A percentile compares a stretch with the other conserved stretches of the same genome.
Evolutionary conservation across 768 basidiomycete species (phyloP).

Genomic region (Russula griseocarnosa): DNA sequence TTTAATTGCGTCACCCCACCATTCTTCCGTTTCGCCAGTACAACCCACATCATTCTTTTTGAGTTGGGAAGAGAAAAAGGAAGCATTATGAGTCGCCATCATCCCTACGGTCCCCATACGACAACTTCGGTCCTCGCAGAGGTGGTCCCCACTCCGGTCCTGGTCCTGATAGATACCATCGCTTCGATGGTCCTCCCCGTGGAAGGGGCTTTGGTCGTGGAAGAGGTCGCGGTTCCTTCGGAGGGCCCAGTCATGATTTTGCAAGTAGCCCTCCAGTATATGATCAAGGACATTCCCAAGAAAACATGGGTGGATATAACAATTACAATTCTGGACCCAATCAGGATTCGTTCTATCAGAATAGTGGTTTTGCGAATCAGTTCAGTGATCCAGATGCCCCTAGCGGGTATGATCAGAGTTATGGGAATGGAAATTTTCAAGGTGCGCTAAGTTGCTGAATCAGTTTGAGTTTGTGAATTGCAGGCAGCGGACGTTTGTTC

Average conservation of each 20-base stretch:
- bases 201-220: conserved; percentile 70
- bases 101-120: conserved; percentile 62
- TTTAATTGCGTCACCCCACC: conserved; percentile 13
- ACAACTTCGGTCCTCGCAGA: conserved; percentile 27
- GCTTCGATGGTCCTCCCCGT: conserved; percentile 48
- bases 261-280: conserved; percentile 52
- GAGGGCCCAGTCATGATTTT: conserved; percentile 40
- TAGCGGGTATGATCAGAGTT: conserved; percentile 55
- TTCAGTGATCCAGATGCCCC: conserved; percentile 46
- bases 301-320: conserved; percentile 63
- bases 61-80: conserved; percentile 31
- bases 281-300: conserved; percentile 63
- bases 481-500: conserved; percentile 20
- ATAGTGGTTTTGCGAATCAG: conserved; percentile 55
- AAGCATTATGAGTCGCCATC: conserved; percentile 74
- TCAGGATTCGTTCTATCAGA: conserved; percentile 68
- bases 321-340: conserved; percentile 51
- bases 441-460: conserved; percentile 66
- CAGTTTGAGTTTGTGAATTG: conserved; percentile 25
- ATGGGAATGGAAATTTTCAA: conserved; percentile 56
- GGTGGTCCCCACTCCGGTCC: conserved; percentile 30
- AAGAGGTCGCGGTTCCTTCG: conserved; percentile 62
- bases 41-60: conserved; percentile 24
- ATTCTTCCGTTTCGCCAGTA: conserved; percentile 19
- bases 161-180: conserved; percentile 30